Percentiles rank a stretch among this genome's conserved stretches.
These are phyloP conservation scores for Elsinoe perseae DNA, from an alignment of 2,329 filamentous ascomycete genomes.

Conservation along the genomic window DNA sequence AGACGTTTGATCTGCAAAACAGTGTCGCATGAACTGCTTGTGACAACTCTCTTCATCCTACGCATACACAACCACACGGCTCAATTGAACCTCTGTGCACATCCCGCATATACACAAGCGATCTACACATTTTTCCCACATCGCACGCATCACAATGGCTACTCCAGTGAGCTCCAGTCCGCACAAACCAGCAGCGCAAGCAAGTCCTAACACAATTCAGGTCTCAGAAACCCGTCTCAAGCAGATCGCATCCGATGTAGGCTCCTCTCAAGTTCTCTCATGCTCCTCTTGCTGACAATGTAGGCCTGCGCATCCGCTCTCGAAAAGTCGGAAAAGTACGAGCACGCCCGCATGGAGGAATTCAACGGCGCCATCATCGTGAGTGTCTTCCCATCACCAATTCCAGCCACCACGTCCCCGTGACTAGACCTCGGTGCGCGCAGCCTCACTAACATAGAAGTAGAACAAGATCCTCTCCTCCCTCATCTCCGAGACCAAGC, in stretches of 20 bases:
- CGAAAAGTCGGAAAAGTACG: slow-evolving; percentile 67
- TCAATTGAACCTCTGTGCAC: not conserved
- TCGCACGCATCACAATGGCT: not conserved
- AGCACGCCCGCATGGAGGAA: slow-evolving; percentile 71
- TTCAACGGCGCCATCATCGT: slow-evolving; percentile 96
- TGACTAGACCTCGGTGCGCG: too few species aligned
- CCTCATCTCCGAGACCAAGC: slow-evolving; percentile 64
- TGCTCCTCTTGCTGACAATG: slow-evolving; percentile 3
- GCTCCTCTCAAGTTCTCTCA: slow-evolving; percentile 9
- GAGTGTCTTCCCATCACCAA: slow-evolving; percentile 37
- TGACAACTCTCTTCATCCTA: not conserved
- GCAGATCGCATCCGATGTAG: slow-evolving; percentile 75
- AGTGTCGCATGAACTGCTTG: slow-evolving; percentile 1
- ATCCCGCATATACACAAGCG: not conserved
- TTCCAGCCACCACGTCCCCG: slow-evolving; percentile 26
- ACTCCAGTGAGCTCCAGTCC: not conserved
- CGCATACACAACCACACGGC: slow-evolving; percentile 1
- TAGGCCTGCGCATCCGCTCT: slow-evolving; percentile 80
- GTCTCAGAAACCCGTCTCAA: slow-evolving; percentile 68
- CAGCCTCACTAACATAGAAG: not conserved
- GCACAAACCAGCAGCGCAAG: not conserved
- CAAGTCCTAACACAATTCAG: slow-evolving; percentile 36
- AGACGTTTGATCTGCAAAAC: slow-evolving; percentile 11
- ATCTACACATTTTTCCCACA: not conserved
- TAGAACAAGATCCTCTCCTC: slow-evolving; percentile 70